Base-by-base conservation (phyloP, 495 filamentous ascomycete genomes). In the Penicillium cinerascens region DNA sequence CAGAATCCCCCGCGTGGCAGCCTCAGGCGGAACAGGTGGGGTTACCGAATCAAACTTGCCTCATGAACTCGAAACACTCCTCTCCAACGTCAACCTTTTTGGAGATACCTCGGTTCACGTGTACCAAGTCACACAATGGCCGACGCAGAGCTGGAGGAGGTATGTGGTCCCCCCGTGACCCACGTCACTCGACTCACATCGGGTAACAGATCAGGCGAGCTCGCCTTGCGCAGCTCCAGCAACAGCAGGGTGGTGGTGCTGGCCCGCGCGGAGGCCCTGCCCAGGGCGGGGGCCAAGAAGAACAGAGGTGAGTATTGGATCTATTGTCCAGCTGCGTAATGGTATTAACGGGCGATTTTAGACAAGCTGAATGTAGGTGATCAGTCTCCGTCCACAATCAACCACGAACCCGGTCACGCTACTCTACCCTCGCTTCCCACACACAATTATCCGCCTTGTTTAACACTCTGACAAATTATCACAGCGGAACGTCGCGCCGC, bases 201-300 rank as follows among this genome's bases (percentile, higher is more conserved):
- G 35, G 17, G 33, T 51, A 42, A 51, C 58, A 96, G 88, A 95
- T 97, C 68, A 78, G 91, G 60, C 85, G 86, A 68, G 92, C 91
- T 55, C 89, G 92, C 51, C 82, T 96, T 33, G 88, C 90, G 64
- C 91, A 97, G 74, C 87, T 97, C 49, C 91, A 91, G 67, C 77
- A 87, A 55, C 86, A 92, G 66, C 68, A 73, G 52, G 71, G 73
- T n/a, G n/a, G n/a, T n/a, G 22, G 22, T 23, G 22, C 3, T 39
- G 76, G 75, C 54, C 59, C 76, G 47, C 73, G 68, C 20, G 73
- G 76, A 48, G 79, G 76, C 25, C 55, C 59, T 33, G 29, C 11
- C 29, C 29, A 33, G n/a, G 37, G 37, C 6, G 16, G 16, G 26
- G 71, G 73, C 43, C 77, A 85, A 44, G 81, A 85, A 47, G 83